Evolutionary conservation across 495 filamentous ascomycete genomes (phyloP).

Genomic region (Aspergillus panamensis): DNA sequence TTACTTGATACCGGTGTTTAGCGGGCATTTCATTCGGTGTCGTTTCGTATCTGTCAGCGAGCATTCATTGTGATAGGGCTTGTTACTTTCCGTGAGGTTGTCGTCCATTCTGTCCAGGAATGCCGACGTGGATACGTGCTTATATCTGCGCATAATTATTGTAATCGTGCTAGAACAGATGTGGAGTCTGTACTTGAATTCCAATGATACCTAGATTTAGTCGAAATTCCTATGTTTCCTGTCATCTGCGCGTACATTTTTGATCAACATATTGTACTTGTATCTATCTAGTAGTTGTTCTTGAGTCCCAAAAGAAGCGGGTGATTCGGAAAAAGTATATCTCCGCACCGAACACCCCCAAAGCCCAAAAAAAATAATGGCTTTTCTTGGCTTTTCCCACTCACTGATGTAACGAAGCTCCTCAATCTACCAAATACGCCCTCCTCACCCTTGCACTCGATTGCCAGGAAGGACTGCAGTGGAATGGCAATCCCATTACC

Average conservation of each 20-base stretch:
- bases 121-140: slow-evolving; percentile 19
- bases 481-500: slow-evolving; percentile 35
- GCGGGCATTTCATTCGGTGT: slow-evolving; percentile 36
- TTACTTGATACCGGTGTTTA: slow-evolving; percentile 30
- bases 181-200: slow-evolving; percentile 31
- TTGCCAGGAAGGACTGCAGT: not conserved
- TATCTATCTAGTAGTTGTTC: too few species aligned
- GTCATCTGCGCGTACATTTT: not conserved
- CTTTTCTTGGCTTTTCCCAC: not conserved
- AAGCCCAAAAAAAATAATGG: slow-evolving; percentile 5
- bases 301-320: not conserved
- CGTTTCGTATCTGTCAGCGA: slow-evolving; percentile 33
- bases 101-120: slow-evolving; percentile 14
- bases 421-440: not conserved
- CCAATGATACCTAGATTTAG: slow-evolving; percentile 22
- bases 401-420: not conserved
- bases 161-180: slow-evolving; percentile 34
- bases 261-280: not conserved
- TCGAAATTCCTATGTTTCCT: slow-evolving; percentile 8
- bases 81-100: slow-evolving; percentile 14
- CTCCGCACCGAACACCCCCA: slow-evolving; percentile 6
- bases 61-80: slow-evolving; percentile 37
- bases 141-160: slow-evolving; percentile 35
- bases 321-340: slow-evolving; percentile 5
- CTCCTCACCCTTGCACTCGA: not conserved